Evolutionary conservation across 208 protist genomes (phyloP).

Genomic region (Entamoeba invadens): DNA sequence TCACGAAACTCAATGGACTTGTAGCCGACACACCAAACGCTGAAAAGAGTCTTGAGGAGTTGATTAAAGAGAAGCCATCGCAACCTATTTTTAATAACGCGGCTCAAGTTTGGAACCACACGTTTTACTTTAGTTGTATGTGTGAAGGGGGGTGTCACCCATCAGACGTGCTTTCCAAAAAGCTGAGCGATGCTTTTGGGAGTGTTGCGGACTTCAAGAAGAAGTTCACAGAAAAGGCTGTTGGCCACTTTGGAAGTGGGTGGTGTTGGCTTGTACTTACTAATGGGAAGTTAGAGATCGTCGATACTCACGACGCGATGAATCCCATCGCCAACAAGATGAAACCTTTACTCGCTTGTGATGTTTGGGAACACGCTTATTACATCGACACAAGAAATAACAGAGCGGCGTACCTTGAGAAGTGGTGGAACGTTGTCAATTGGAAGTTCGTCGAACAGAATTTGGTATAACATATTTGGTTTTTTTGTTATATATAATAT

Average conservation of each 20-base stretch:
- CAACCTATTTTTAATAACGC: background rate
- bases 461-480: no score
- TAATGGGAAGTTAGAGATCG: slow-evolving; percentile 11
- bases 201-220: background rate
- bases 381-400: slow-evolving; percentile 31
- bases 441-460: slow-evolving; percentile 15
- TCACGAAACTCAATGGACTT: slow-evolving; percentile 21
- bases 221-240: background rate
- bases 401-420: slow-evolving; percentile 29
- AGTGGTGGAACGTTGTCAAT: slow-evolving; percentile 14
- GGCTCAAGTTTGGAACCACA: background rate
- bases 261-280: background rate
- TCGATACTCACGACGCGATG: slow-evolving; percentile 4
- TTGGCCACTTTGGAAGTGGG: slow-evolving; percentile 18
- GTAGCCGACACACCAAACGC: background rate
- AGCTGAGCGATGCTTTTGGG: background rate
- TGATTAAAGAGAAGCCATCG: background rate
- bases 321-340: background rate
- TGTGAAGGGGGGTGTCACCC: background rate
- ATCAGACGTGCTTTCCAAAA: background rate
- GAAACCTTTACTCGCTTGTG: slow-evolving; percentile 21
- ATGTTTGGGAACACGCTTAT: slow-evolving; percentile 37
- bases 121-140: background rate
- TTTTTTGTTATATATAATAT: no score
- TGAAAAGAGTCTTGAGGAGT: background rate